These are phyloP conservation scores for Lojkania enalia DNA, from an alignment of 2,329 filamentous ascomycete genomes.

Conservation along the genomic window DNA sequence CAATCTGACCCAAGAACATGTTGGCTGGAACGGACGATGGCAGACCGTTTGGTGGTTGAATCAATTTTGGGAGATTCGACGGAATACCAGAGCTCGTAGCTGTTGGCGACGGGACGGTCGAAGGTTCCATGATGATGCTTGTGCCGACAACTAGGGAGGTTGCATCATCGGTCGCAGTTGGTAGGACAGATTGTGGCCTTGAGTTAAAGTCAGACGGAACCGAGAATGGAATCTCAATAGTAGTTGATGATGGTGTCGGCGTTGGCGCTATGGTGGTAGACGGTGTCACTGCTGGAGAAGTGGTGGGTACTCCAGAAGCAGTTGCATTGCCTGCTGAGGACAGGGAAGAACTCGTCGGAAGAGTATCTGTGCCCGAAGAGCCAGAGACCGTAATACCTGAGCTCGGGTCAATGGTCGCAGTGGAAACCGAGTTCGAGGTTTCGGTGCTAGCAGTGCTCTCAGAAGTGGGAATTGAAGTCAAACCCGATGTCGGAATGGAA, in stretches of 20 bases:
- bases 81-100: conserved; percentile 60
- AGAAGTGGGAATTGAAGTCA: not conserved
- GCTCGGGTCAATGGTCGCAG: too few relatives aligned
- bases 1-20: conserved; percentile 76
- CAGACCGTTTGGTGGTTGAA: conserved; percentile 68
- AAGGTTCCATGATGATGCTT: conserved; percentile 63
- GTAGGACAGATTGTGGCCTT: conserved; percentile 45
- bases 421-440: not conserved
- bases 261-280: not conserved
- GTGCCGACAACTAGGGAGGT: conserved; percentile 59
- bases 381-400: too few relatives aligned
- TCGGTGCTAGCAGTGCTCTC: not conserved
- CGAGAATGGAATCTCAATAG: conserved; percentile 12
- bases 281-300: not conserved
- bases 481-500: not conserved
- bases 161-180: conserved; percentile 52
- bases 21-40: conserved; percentile 57
- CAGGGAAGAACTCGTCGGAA: not conserved
- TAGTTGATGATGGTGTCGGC: not conserved
- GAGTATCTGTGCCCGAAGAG: too few relatives aligned
- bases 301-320: not conserved
- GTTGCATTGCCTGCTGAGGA: not conserved
- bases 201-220: conserved; percentile 24
- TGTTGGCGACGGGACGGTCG: conserved; percentile 49
- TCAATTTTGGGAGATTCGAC: conserved; percentile 70